phyloP scores from a whole-genome alignment of 768 basidiomycete species.

The Suillus clintonianus region DNA sequence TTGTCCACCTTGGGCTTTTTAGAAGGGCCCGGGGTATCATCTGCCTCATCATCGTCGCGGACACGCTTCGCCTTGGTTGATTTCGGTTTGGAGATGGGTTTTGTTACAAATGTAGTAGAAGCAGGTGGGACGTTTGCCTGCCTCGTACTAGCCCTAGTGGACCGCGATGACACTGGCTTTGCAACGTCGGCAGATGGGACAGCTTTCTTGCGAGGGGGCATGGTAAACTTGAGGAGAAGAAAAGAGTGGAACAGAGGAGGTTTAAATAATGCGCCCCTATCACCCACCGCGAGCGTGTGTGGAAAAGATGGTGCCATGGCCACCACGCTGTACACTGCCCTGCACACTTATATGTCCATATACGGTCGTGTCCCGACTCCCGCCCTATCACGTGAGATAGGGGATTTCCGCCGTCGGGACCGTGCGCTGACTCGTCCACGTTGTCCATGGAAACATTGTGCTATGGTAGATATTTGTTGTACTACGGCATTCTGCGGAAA shows the following conservation, averaged over 20 bases:
- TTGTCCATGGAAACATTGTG: no score
- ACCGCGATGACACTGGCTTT: conserved; percentile 17
- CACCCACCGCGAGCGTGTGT: not conserved
- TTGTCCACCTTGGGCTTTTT: conserved; percentile 26
- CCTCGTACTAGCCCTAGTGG: conserved; percentile 39
- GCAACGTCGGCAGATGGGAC: conserved; percentile 23
- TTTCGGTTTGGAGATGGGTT: conserved; percentile 28
- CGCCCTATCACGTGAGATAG: not conserved
- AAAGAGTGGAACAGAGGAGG: not conserved
- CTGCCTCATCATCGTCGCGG: conserved; percentile 11
- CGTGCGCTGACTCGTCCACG: no score
- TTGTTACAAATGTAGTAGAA: conserved; percentile 22
- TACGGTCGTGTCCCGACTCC: not conserved
- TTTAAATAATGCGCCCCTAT: not conserved
- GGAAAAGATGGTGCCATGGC: not conserved
- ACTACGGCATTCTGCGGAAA: not conserved
- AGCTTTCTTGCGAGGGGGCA: conserved; percentile 52
- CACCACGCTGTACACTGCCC: not conserved
- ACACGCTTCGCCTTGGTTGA: conserved; percentile 25
- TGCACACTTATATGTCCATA: not conserved
- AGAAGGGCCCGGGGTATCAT: conserved; percentile 8
- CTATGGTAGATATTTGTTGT: no score
- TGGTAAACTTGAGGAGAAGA: conserved; percentile 13
- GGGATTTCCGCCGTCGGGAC: not conserved
- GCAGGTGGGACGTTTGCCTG: conserved; percentile 18